Base-by-base conservation (phyloP, 768 basidiomycete genomes). In the Termitomyces sp. region DNA sequence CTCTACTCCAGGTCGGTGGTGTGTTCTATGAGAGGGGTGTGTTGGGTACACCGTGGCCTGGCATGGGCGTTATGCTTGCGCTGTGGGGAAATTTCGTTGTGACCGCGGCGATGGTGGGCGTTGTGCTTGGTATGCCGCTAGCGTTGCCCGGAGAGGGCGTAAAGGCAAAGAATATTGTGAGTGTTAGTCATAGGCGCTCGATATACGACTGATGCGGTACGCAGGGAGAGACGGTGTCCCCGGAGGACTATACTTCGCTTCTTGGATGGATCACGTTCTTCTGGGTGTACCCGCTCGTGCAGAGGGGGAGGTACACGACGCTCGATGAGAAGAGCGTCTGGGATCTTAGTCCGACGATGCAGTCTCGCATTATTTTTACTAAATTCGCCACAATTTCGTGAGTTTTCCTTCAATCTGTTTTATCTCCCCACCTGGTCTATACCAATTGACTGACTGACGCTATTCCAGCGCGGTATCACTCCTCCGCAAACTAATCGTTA, bases 181-280 rank as follows among this genome's bases (percentile, higher is more conserved):
- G 88, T 76, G 3, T 8, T 22, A 9, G 18, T n/a, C 6, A 11
- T 49, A n/a, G 18, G 13, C 7, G 12, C 15, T 22, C 45, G 11
- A 8, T n/a, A 3, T 44, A 15, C 46, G n/a, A 40, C 16, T n/a
- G 46, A 22, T 28, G 39, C 28, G 11, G 24, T 57, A 4, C 33
- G 4, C 46, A 88, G 87, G 86, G 85, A 7, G 68, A 69, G 18
- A 73, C 79, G 4, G 73, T 87, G n/a, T 82, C 85, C 2, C 89
- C 86, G 0, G 92, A 94, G 68, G 91, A 93, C 65, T 92, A 92
- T 67, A 86, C 87, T 0, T 76, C 85, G 1, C 78, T 94, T 15
- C 84, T 82, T 75, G 81, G 82, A 44, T 92, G 91, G 91, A 73
- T 84, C 0, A 84, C 88, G 1, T 92, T 91, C 66, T 74, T 68